These are phyloP conservation scores for Calvatia gigantea DNA, from an alignment of 768 basidiomycete species.

Conservation along the genomic window DNA sequence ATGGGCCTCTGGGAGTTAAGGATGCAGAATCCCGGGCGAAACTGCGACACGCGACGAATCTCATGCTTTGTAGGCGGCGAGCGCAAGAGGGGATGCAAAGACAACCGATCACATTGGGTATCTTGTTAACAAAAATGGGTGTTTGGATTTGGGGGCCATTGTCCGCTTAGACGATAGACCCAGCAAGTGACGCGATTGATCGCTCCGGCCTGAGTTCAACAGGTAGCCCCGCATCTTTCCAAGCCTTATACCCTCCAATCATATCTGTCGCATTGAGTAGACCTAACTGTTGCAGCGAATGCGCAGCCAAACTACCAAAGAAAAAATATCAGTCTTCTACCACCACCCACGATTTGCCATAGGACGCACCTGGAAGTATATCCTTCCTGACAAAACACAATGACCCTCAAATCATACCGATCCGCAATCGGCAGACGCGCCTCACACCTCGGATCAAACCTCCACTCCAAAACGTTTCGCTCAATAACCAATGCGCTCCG, in stretches of 20 bases:
- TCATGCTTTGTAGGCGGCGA: no score
- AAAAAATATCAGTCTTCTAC: neutral
- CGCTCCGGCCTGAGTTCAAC: slow-evolving; percentile 29
- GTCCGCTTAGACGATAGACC: slow-evolving; percentile 22
- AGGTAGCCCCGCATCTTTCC: slow-evolving; percentile 69
- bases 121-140: no score
- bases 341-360: neutral
- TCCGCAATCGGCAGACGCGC: slow-evolving; percentile 63
- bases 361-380: slow-evolving; percentile 46
- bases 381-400: slow-evolving; percentile 75
- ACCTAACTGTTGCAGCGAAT: slow-evolving; percentile 65
- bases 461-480: slow-evolving; percentile 77
- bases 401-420: slow-evolving; percentile 70
- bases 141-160: neutral
- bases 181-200: slow-evolving; percentile 23
- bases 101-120: neutral
- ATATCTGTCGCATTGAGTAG: slow-evolving; percentile 75
- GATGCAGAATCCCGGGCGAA: no score
- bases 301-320: slow-evolving; percentile 53
- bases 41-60: no score
- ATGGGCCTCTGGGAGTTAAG: no score
- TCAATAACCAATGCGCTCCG: slow-evolving; percentile 71
- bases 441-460: slow-evolving; percentile 66
- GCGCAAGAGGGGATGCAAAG: no score
- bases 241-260: slow-evolving; percentile 69